phyloP scores from a whole-genome alignment of 2,329 filamentous ascomycete genomes.

The Penicillium sp. region DNA sequence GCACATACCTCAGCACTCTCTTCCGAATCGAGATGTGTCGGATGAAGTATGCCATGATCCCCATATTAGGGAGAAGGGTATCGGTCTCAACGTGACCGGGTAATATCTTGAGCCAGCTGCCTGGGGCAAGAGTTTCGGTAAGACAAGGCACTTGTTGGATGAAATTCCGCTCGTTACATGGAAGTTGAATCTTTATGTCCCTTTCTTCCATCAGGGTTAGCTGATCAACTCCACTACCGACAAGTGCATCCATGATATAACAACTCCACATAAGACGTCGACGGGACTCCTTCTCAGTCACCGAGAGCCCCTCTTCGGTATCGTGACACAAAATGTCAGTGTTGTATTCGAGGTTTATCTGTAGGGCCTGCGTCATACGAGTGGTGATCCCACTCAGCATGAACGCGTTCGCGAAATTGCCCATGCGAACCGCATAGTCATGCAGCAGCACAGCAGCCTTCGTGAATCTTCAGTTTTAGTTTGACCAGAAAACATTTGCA shows the following conservation, averaged over 20 bases:
- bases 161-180: constrained; percentile 34
- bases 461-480: not conserved
- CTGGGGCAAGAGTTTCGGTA: constrained; percentile 28
- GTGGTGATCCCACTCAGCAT: constrained; percentile 34
- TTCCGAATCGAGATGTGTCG: constrained; percentile 24
- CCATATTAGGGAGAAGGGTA: constrained; percentile 19
- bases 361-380: constrained; percentile 32
- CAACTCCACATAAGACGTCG: constrained; percentile 35
- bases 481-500: not conserved
- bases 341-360: constrained; percentile 35
- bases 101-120: constrained; percentile 18
- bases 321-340: constrained; percentile 31
- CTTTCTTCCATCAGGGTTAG: constrained; percentile 30
- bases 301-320: constrained; percentile 13
- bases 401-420: constrained; percentile 35
- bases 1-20: constrained; percentile 16
- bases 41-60: constrained; percentile 24
- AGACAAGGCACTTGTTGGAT: constrained; percentile 29
- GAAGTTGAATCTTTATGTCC: constrained; percentile 35
- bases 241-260: constrained; percentile 31
- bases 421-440: constrained; percentile 32
- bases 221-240: constrained; percentile 34
- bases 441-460: constrained; percentile 31
- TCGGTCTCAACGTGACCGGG: constrained; percentile 10
- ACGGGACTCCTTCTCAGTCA: constrained; percentile 29